Evolutionary conservation across 2,329 filamentous ascomycete species (phyloP).

Genomic region (Stachybotrys echinatus): DNA sequence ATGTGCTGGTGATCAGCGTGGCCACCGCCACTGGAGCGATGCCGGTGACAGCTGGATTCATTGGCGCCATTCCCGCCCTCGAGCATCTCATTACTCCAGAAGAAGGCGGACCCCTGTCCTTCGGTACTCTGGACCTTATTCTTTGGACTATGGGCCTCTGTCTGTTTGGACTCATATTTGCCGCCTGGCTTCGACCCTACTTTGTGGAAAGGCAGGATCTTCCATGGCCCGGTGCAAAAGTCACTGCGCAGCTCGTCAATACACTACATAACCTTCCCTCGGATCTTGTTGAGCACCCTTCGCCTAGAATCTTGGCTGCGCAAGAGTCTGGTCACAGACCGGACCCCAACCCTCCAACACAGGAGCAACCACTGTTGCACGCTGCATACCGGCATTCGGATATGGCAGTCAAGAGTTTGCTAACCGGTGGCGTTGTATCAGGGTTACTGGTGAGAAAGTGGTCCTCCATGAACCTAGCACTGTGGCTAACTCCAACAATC

Average conservation of each 20-base stretch:
- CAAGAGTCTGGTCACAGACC: background rate
- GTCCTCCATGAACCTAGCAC: background rate
- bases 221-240: background rate
- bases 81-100: conserved; percentile 1
- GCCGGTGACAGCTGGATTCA: conserved; percentile 1
- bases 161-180: conserved; percentile 2
- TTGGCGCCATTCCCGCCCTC: conserved; percentile 1
- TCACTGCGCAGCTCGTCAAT: background rate
- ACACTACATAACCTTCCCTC: background rate
- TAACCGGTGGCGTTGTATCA: background rate
- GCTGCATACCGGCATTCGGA: background rate
- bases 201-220: conserved; percentile 1
- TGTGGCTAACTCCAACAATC: background rate
- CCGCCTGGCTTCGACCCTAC: background rate
- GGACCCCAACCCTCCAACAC: background rate
- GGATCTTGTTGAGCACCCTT: no score
- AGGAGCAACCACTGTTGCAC: background rate
- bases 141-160: background rate
- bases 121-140: background rate
- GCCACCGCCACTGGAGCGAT: background rate
- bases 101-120: background rate
- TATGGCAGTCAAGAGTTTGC: no score
- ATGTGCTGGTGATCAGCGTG: background rate
- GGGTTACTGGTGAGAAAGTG: conserved; percentile 1
- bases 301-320: no score